Evolutionary conservation across 2,329 filamentous ascomycete species (phyloP).

Genomic region (Neonectria punicea): DNA sequence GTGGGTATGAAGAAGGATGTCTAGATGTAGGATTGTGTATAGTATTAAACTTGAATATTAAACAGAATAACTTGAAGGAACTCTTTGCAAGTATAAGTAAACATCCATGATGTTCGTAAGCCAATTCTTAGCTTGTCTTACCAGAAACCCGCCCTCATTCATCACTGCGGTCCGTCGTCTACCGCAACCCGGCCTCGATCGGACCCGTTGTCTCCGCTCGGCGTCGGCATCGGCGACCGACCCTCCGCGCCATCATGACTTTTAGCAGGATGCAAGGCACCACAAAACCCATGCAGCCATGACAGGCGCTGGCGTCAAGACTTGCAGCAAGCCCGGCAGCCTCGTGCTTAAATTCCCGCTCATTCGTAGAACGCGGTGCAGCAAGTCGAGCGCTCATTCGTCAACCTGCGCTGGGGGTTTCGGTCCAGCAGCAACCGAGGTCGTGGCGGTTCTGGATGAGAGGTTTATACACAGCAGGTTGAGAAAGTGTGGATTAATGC

Average conservation of each 20-base stretch:
- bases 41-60: neutral
- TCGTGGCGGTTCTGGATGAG: neutral
- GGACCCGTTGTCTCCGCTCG: neutral
- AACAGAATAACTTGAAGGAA: neutral
- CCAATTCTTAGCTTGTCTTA: too few species aligned
- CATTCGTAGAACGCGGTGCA: neutral
- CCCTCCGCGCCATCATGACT: neutral
- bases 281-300: conserved; percentile 4
- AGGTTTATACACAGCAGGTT: neutral
- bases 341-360: neutral
- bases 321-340: neutral
- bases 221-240: neutral
- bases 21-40: neutral
- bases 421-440: conserved; percentile 18
- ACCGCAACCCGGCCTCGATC: neutral
- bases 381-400: neutral
- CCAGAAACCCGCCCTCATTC: too few species aligned
- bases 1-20: conserved; percentile 22
- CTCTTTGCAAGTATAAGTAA: neutral
- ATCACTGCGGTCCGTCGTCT: neutral
- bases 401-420: neutral
- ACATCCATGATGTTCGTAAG: too few species aligned
- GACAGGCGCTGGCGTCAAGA: neutral
- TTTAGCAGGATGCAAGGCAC: neutral
- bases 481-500: neutral